These are phyloP conservation scores for Drechslera avenae DNA, from an alignment of 2,329 filamentous ascomycete genomes.

Conservation along the genomic window DNA sequence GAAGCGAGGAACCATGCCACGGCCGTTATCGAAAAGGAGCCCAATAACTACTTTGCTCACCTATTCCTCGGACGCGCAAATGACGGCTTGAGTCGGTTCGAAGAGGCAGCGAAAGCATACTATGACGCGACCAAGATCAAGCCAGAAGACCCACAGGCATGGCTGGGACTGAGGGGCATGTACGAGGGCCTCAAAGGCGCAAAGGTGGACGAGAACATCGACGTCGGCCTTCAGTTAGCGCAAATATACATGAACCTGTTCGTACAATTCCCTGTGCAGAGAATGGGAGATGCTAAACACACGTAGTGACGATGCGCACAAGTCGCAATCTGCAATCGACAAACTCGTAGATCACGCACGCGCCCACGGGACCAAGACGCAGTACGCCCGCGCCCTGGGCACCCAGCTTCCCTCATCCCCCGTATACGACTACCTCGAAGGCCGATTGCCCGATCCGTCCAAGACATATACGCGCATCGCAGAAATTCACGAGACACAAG, in stretches of 20 bases:
- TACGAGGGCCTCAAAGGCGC: conserved; percentile 76
- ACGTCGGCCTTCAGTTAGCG: conserved; percentile 74
- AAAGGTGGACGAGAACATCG: conserved; percentile 75
- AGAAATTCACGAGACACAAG: conserved; percentile 81
- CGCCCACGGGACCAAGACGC: conserved; percentile 70
- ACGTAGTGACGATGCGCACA: conserved; percentile 61
- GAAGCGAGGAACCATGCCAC: conserved; percentile 73
- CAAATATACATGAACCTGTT: conserved; percentile 66
- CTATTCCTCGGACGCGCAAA: conserved; percentile 87
- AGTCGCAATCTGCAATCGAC: conserved; percentile 70
- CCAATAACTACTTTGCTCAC: conserved; percentile 82
- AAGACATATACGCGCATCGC: conserved; percentile 82
- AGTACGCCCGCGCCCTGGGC: conserved; percentile 77
- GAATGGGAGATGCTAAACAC: conserved; percentile 13
- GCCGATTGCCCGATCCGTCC: conserved; percentile 77
- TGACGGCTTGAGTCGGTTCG: conserved; percentile 73
- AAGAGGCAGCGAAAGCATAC: conserved; percentile 79
- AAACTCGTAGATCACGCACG: conserved; percentile 79
- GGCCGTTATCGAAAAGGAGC: conserved; percentile 71
- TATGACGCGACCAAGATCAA: conserved; percentile 72
- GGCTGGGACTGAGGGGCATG: conserved; percentile 85
- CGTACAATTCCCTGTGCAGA: not conserved
- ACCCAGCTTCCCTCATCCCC: conserved; percentile 79
- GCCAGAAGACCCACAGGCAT: conserved; percentile 78
- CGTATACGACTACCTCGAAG: conserved; percentile 82